A percentile compares a stretch with the other conserved stretches of the same genome.
phyloP scores from a whole-genome alignment of 108 stramenopile species.

The Hondaea fermentalgiana region DNA sequence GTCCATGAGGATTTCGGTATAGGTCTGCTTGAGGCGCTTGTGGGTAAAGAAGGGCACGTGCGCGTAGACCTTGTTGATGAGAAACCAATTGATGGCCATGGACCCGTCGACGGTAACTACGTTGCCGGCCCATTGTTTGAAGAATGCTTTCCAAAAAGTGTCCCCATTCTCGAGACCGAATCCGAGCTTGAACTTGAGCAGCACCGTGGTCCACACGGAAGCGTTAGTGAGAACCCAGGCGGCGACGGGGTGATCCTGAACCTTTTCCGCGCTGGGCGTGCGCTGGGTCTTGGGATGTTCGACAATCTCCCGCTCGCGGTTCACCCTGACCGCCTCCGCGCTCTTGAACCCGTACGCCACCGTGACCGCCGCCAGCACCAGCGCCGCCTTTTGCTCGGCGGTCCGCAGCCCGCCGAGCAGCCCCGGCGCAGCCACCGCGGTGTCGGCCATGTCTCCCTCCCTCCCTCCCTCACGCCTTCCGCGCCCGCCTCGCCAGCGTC shows the following conservation, averaged over 20 bases:
- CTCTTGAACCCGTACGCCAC: not conserved
- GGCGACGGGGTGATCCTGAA: not conserved
- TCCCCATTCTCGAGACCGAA: not conserved
- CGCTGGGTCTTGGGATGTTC: not conserved
- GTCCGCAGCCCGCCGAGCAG: not conserved
- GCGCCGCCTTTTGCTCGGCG: not conserved
- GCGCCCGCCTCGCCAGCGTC: too few species aligned
- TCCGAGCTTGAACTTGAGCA: not conserved
- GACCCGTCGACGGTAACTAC: not conserved
- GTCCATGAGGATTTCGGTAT: not conserved
- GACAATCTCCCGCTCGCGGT: not conserved
- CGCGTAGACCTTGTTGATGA: not conserved
- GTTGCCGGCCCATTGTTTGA: not conserved
- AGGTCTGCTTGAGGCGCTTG: not conserved
- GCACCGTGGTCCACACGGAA: not conserved
- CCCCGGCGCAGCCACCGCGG: too few species aligned
- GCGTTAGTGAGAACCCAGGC: not conserved
- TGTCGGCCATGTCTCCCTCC: too few species aligned
- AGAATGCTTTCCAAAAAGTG: not conserved
- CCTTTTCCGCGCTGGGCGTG: not conserved
- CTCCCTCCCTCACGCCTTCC: too few species aligned
- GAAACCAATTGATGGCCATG: not conserved
- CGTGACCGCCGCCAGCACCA: not conserved
- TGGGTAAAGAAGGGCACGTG: constrained; percentile 2
- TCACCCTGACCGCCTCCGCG: not conserved